phyloP scores from a whole-genome alignment of 1,139 yeast species.

The Chernovozyma sophiae-reginae region DNA sequence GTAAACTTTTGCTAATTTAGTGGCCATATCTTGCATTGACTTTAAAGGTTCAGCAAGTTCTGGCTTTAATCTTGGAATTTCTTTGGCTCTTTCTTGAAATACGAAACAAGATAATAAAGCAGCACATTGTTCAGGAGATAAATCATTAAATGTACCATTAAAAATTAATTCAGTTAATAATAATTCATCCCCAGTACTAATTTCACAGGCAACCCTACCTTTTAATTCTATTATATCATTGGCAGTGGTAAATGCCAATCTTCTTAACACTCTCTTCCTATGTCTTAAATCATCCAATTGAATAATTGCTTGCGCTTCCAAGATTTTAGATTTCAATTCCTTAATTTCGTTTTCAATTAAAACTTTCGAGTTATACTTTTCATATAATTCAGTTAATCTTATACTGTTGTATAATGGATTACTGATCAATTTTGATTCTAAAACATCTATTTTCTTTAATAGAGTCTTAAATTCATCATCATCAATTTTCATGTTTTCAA shows the following conservation, averaged over 20 bases:
- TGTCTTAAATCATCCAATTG: slow-evolving; percentile 92
- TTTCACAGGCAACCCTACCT: slow-evolving; percentile 95
- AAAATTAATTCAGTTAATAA: slow-evolving; percentile 86
- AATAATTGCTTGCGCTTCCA: slow-evolving; percentile 84
- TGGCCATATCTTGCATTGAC: slow-evolving; percentile 84
- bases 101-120: slow-evolving; percentile 91
- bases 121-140: slow-evolving; percentile 87
- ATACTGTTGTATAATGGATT: slow-evolving; percentile 72
- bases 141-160: slow-evolving; percentile 89
- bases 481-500: slow-evolving; percentile 85
- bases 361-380: slow-evolving; percentile 61
- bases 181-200: slow-evolving; percentile 91
- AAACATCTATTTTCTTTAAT: slow-evolving; percentile 72
- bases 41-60: slow-evolving; percentile 88
- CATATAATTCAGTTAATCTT: slow-evolving; percentile 58
- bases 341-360: slow-evolving; percentile 59
- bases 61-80: slow-evolving; percentile 77
- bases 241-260: slow-evolving; percentile 75
- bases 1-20: slow-evolving; percentile 81
- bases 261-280: slow-evolving; percentile 84
- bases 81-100: slow-evolving; percentile 93
- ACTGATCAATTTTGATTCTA: slow-evolving; percentile 65
- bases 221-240: slow-evolving; percentile 88
- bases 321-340: slow-evolving; percentile 57
- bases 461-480: slow-evolving; percentile 72